Evolutionary conservation across 208 protist genomes (phyloP).

Genomic region (Crithidia bombi): DNA sequence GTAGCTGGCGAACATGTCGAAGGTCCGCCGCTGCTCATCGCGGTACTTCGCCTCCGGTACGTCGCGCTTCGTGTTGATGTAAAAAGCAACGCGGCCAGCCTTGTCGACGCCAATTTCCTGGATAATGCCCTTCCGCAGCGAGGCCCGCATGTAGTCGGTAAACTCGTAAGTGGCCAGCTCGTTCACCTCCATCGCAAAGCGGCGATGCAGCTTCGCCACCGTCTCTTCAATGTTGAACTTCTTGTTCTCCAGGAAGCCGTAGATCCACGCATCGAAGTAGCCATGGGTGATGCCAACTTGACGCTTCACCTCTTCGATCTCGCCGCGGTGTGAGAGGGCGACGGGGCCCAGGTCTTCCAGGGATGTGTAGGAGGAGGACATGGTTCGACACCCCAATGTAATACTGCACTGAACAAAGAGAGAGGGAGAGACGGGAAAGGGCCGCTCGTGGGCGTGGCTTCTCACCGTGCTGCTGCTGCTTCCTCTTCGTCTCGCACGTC

Average conservation of each 20-base stretch:
- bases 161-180: constrained; percentile 63
- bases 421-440: neutral
- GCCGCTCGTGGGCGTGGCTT: too few species aligned
- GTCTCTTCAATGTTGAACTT: constrained; percentile 77
- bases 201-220: constrained; percentile 67
- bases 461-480: too few species aligned
- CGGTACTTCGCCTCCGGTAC: constrained; percentile 42
- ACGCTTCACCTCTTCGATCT: constrained; percentile 66
- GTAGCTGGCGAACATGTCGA: constrained; percentile 80
- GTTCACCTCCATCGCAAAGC: constrained; percentile 61
- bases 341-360: constrained; percentile 60
- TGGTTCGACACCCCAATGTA: neutral
- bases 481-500: too few species aligned
- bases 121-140: constrained; percentile 61
- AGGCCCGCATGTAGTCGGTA: constrained; percentile 61
- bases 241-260: constrained; percentile 84
- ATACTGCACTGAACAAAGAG: neutral
- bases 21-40: constrained; percentile 47
- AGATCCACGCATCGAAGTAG: constrained; percentile 75
- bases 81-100: constrained; percentile 51
- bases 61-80: constrained; percentile 58
- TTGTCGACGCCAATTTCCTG: constrained; percentile 68
- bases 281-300: constrained; percentile 51
- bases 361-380: constrained; percentile 37
- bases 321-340: constrained; percentile 52